Evolutionary conservation across 2,329 filamentous ascomycete genomes (phyloP), one percentile per base, ranked within the genome.

Genomic region (Emericellopsis cladophorae): DNA sequence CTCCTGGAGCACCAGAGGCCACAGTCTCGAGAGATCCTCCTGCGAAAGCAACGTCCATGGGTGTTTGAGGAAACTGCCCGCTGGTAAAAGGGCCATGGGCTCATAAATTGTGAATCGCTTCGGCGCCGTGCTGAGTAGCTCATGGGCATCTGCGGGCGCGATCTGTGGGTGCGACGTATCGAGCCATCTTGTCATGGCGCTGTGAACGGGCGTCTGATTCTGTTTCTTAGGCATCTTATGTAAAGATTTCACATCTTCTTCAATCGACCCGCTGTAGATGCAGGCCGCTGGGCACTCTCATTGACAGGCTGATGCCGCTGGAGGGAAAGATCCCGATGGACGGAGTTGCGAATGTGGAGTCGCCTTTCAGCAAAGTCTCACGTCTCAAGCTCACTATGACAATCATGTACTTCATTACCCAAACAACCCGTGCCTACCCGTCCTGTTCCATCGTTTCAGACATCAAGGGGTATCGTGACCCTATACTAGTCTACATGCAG

Each of bases 51-150:
- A 23, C 3, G 32, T 15, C 39, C 39, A 40, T 7, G 21, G 12
- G 3, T 44, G 5, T 48, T 45, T 44, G 2, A 57, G 54, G 57
- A 81, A 79, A 48, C 74, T 75, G 22, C 75, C 75, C 0, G 69
- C 65, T 0, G 77, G 75, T 2, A 81, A 63, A 14, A 81, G 61
- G 5, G 70, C 67, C 68, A 81, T 73, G 9, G 76, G 75, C 42
- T 72, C 70, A 49, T 81, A 81, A 11, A 72, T 60, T 0, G 70
- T 70, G 66, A 74, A 81, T 46, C 76, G 60, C 48, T 72, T 76
- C 0, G 77, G 76, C 3, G 68, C 64, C 34, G 59, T 54, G 10
- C 48, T 51, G 16, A 68, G 35, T 9, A 74, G 59, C 1, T 41
- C 44, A 14, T 54, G 42, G 36, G 44, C 48, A 37, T 45, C 51